Conservation (phyloP, 2,329 filamentous ascomycete genomes). For the Ophiostoma pallidulum region DNA sequence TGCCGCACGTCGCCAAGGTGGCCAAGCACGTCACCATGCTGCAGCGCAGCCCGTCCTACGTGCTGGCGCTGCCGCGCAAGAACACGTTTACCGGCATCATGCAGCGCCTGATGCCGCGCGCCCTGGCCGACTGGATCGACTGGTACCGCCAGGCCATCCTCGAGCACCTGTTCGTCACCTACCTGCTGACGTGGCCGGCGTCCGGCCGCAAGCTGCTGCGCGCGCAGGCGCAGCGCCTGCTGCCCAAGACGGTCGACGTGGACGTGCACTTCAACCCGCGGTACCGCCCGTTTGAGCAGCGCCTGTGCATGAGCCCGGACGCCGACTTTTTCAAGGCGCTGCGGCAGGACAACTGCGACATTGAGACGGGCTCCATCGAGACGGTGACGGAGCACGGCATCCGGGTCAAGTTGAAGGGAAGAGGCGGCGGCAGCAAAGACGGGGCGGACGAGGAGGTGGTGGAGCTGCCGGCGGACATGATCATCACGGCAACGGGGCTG, state of each 20-base stretch:
- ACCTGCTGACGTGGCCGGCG: constrained; percentile 45
- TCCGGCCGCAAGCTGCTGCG: constrained; percentile 39
- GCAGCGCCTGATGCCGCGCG: constrained; percentile 35
- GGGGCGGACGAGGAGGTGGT: constrained; percentile 18
- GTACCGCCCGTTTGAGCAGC: constrained; percentile 64
- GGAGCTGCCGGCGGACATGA: constrained; percentile 46
- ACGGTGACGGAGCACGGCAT: constrained; percentile 35
- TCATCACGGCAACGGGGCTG: constrained; percentile 57
- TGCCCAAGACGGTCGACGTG: constrained; percentile 45
- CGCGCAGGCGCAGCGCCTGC: constrained; percentile 32
- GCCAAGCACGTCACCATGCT: constrained; percentile 66
- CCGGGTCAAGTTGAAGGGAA: constrained; percentile 31
- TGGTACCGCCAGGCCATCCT: constrained; percentile 40
- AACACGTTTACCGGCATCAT: constrained; percentile 29
- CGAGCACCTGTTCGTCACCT: constrained; percentile 37
- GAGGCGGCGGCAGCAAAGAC: too few species aligned
- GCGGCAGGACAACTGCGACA: constrained; percentile 27
- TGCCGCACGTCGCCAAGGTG: constrained; percentile 58
- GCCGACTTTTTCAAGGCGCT: constrained; percentile 43
- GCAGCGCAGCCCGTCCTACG: constrained; percentile 67
- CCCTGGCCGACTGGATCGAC: constrained; percentile 35
- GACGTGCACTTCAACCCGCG: constrained; percentile 55
- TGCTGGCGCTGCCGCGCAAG: constrained; percentile 43
- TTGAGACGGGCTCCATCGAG: constrained; percentile 39
- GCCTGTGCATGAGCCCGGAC: constrained; percentile 57